A percentile compares a stretch with the other conserved stretches of the same genome.
phyloP scores from a whole-genome alignment of 2,329 filamentous ascomycete species.

The Botrytis aclada region DNA sequence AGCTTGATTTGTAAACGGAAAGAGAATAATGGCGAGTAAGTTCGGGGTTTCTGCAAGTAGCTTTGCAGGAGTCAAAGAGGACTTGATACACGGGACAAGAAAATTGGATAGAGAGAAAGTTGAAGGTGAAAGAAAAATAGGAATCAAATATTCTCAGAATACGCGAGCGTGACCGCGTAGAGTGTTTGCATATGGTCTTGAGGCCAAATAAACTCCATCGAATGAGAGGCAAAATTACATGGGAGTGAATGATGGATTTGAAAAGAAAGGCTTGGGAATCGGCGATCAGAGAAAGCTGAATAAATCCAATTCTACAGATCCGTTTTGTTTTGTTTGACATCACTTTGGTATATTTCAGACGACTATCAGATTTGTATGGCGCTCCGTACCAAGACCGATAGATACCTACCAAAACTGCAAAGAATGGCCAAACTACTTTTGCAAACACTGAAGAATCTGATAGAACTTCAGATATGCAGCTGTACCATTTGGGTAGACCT shows the following conservation, averaged over 20 bases:
- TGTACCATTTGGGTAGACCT: background rate
- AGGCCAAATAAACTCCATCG: background rate
- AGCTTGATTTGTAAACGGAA: background rate
- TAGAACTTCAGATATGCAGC: background rate
- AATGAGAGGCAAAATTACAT: background rate
- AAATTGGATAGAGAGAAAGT: background rate
- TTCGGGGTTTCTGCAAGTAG: background rate
- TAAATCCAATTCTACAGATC: background rate
- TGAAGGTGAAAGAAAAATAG: background rate
- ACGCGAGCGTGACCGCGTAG: background rate
- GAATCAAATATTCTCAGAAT: background rate
- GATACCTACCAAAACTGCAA: background rate
- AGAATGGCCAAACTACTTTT: background rate
- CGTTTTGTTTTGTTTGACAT: background rate
- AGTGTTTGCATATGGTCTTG: constrained; percentile 1
- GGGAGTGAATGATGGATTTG: background rate
- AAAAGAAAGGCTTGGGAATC: background rate
- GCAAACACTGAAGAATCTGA: background rate
- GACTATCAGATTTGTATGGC: background rate
- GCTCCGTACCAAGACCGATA: background rate
- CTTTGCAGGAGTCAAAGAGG: background rate
- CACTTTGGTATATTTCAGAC: background rate
- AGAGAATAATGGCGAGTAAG: background rate
- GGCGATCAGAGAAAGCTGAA: background rate
- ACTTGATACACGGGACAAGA: background rate